Evolutionary conservation across 495 filamentous ascomycete genomes (phyloP), one percentile per base, ranked within the genome.

Genomic region (Parmelia sp.): DNA sequence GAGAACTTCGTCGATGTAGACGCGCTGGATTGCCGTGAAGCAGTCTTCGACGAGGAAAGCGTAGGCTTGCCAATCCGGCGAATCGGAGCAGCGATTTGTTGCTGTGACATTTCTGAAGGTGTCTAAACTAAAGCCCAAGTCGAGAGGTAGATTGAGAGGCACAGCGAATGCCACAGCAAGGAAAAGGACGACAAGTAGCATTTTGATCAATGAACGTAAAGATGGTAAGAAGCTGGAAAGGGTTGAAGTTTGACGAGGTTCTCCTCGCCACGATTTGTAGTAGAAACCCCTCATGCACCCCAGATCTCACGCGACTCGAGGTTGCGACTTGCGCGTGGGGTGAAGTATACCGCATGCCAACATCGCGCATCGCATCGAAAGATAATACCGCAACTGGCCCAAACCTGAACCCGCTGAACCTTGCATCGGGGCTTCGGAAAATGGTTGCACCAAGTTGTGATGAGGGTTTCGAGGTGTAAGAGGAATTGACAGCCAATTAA

Each of bases 21-120:
- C 29, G 11, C 31, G 39, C 15, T 64, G 62, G n/a, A 64, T 45
- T 14, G 55, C 55, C 10, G 62, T 56, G 39, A 39, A 58, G 62
- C 62, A 64, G 31, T 64, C 62, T 31, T 64, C 62, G 53, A 64
- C n/a, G 14, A 64, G 40, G 40, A 58, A 64, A 25, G 29, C 7
- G 29, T 49, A 31, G 62, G 42, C 21, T 49, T 47, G 19, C 29
- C 36, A 37, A 2, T 51, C 47, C 3, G 11, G 58, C 14, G 51
- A 55, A 2, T 11, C 9, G 51, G 51, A 7, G 51, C 51, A 55
- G 29, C 51, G 51, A 6, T 21, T 55, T 6, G 51, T 33, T 7
- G 27, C 27, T 2, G 51, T 55, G 51, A 55, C 27, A 8, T 55
- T 55, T 21, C 0, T 23, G 29, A 17, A 15, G 25, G 47, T 19